These are phyloP conservation scores for Ceraceosorus guamensis DNA, from an alignment of 1,284 basidiomycete species.

Conservation along the genomic window DNA sequence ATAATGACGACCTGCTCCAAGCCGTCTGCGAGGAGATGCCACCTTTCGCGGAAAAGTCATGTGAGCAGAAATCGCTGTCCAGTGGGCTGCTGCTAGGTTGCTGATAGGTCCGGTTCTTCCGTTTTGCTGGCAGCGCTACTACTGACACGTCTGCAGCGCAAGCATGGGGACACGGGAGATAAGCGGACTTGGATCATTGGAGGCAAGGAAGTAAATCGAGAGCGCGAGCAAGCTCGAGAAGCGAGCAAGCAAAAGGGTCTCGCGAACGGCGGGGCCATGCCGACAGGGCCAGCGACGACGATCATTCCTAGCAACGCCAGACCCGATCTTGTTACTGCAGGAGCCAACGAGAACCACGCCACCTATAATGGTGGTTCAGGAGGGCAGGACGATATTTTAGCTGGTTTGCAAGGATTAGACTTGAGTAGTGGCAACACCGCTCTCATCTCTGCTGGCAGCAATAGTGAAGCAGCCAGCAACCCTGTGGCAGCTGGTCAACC, in stretches of 20 bases:
- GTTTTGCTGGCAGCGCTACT: constrained; percentile 52
- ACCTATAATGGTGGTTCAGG: constrained; percentile 2
- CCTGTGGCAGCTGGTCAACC: constrained; percentile 10
- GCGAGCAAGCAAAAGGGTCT: constrained; percentile 51
- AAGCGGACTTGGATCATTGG: constrained; percentile 94
- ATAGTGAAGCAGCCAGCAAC: constrained; percentile 7
- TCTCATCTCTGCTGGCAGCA: neutral
- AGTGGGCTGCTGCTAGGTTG: neutral
- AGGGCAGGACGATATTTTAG: constrained; percentile 57
- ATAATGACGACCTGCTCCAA: constrained; percentile 80
- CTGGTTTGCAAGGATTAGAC: constrained; percentile 74
- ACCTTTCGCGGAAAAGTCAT: constrained; percentile 89
- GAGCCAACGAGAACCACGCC: constrained; percentile 1
- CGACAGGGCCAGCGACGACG: constrained; percentile 22
- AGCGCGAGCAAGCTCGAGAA: constrained; percentile 59
- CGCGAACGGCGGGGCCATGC: constrained; percentile 41
- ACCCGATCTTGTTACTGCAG: constrained; percentile 25
- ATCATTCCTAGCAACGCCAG: constrained; percentile 27
- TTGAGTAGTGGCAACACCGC: constrained; percentile 53
- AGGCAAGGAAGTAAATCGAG: constrained; percentile 79
- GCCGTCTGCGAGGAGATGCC: constrained; percentile 98
- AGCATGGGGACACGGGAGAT: constrained; percentile 69
- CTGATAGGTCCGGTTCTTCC: neutral
- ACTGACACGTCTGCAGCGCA: constrained; percentile 73
- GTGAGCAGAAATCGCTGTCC: constrained; percentile 49